Percentiles rank a stretch among this genome's conserved stretches.
Conservation (phyloP, 495 filamentous ascomycete genomes). For the Lasiosphaeriaceae sp. region DNA sequence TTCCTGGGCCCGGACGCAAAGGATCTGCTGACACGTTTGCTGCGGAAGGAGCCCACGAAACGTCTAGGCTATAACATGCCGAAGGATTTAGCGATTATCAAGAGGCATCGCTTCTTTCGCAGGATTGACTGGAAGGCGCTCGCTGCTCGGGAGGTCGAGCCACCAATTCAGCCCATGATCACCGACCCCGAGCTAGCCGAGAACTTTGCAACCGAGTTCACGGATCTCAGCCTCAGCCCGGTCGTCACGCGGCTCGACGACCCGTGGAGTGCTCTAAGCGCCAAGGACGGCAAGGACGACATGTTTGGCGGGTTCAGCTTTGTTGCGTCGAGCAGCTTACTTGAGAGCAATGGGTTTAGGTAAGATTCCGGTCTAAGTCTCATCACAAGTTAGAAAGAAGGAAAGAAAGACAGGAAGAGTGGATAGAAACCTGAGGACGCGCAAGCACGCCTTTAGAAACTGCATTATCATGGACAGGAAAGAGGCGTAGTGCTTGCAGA, state of each 20-base stretch:
- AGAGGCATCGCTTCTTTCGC: constrained; percentile 92
- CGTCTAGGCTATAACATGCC: constrained; percentile 83
- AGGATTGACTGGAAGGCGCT: constrained; percentile 90
- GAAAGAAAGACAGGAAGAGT: too few relatives aligned
- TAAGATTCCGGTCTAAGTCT: constrained; percentile 1
- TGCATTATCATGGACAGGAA: too few relatives aligned
- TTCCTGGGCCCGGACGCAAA: constrained; percentile 87
- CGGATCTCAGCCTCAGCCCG: constrained; percentile 75
- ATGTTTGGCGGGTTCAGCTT: constrained; percentile 95
- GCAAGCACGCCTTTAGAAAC: too few relatives aligned
- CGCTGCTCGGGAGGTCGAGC: constrained; percentile 69
- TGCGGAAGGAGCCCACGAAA: constrained; percentile 88
- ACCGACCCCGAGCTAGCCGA: constrained; percentile 93
- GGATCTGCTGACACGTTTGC: constrained; percentile 80
- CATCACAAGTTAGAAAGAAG: neutral
- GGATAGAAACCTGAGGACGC: neutral
- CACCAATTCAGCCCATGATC: constrained; percentile 87
- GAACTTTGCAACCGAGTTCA: constrained; percentile 90
- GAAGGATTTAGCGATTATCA: constrained; percentile 79
- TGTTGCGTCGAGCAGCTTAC: constrained; percentile 81
- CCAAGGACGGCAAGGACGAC: constrained; percentile 53
- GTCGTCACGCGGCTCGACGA: constrained; percentile 44
- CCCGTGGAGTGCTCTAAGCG: constrained; percentile 26
- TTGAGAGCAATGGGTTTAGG: constrained; percentile 55
- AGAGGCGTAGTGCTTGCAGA: too few relatives aligned